phyloP scores from a whole-genome alignment of 306 rosid genomes.

The Fagus sylvatica region DNA sequence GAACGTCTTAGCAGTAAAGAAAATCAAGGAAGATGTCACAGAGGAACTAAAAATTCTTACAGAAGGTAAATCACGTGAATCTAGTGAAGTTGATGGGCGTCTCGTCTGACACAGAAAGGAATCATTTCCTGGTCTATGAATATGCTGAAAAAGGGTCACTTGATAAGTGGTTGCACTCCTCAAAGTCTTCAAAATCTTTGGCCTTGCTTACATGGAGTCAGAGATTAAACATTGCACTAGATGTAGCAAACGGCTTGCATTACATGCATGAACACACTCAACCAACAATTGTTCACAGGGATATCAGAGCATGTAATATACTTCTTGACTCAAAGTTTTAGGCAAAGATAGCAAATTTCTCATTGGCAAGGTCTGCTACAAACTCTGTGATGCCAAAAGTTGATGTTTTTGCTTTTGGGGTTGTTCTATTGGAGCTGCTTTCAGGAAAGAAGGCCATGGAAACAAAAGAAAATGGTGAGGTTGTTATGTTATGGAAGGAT shows the following conservation, averaged over 20 bases:
- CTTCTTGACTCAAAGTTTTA: conserved; percentile 61
- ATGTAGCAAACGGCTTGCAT: conserved; percentile 75
- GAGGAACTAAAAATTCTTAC: conserved; percentile 74
- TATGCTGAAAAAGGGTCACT: conserved; percentile 77
- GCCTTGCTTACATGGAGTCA: conserved; percentile 63
- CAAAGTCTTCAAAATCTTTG: conserved; percentile 30
- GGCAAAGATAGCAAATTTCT: conserved; percentile 80
- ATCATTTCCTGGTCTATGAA: conserved; percentile 66
- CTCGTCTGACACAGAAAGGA: conserved; percentile 46
- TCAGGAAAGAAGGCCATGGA: conserved; percentile 60
- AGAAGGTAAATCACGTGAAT: conserved; percentile 82
- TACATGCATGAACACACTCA: conserved; percentile 87
- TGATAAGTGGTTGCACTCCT: conserved; percentile 52
- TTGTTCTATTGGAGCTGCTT: conserved; percentile 60
- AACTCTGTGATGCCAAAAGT: conserved; percentile 45
- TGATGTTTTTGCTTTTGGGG: conserved; percentile 73
- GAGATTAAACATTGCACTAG: conserved; percentile 69
- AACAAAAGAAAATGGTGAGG: conserved; percentile 54
- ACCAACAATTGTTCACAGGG: conserved; percentile 75
- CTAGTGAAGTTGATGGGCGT: conserved; percentile 76
- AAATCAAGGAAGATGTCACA: conserved; percentile 49
- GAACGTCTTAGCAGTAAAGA: conserved; percentile 56
- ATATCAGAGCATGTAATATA: conserved; percentile 65
- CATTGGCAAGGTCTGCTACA: conserved; percentile 59
- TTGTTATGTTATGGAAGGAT: conserved; percentile 63